Base-by-base conservation (phyloP, 257 asterid species). In the Perilla frutescens region DNA sequence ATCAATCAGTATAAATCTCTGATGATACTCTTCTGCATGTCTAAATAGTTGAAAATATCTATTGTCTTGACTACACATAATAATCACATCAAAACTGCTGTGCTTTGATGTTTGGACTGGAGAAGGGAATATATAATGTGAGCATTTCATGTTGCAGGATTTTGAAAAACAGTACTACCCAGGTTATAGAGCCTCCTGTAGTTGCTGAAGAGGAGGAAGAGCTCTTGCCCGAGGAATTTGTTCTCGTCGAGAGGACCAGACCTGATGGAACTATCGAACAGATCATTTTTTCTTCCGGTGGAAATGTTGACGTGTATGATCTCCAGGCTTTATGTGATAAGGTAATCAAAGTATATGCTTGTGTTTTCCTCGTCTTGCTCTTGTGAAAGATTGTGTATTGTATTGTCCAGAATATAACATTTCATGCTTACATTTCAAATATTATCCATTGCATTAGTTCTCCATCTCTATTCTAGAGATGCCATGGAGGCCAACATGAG, bases 311-410 rank as follows among this genome's bases (percentile, higher is more conserved):
- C 51, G 89, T 92, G 54, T 95, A 89, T 82, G 89, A 90, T 83
- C 96, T 95, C 64, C 92, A 95, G 87, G 89, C 80, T 11, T 88
- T 95, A 57, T 92, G 98, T 15, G 98, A 92, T 80, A 92, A 92
- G 99, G 99, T 93, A 71, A 63, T 66, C 77, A 58, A 20, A 60
- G 31, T 49, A 5, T 39, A 51, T 20, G 8, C 10, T 53, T 54
- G 44, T 43, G 55, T 39, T 9, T 65, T 36, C 56, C 70, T 51
- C 31, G 34, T 62, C 32, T 66, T 56, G 44, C 65, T 39, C 20
- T 29, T 5, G 5, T 68, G 31, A 32, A 68, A 20, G 73, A 54
- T 50, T 69, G 43, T 74, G 61, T 37, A 12, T 65, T 77, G 14
- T 12, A 26, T 41, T 13, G 29, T 32, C 50, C 8, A 53, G 13